phyloP scores from a whole-genome alignment of 768 basidiomycete genomes.

The Macrolepiota dolichaula region DNA sequence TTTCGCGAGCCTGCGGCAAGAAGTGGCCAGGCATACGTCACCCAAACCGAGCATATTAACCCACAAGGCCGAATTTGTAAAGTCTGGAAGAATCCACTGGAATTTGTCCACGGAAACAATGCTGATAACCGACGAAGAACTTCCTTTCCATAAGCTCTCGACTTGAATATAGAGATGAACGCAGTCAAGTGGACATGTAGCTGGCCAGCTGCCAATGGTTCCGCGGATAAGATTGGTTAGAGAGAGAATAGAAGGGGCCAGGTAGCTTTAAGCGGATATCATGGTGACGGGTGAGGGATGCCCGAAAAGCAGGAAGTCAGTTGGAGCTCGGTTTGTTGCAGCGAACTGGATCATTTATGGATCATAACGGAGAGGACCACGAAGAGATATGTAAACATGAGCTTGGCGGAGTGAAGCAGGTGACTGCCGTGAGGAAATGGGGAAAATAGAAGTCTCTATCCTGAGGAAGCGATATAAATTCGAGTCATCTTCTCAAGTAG shows the following conservation, averaged over 20 bases:
- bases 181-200: not conserved
- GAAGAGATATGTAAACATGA: not conserved
- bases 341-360: not conserved
- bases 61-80: constrained; percentile 8
- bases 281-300: not conserved
- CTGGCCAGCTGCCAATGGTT: not conserved
- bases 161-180: not conserved
- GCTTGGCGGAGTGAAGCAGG: not conserved
- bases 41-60: not conserved
- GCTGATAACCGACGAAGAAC: constrained; percentile 8
- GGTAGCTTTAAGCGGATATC: constrained; percentile 7
- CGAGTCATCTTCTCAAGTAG: not conserved
- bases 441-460: not conserved
- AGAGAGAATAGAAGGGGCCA: not conserved
- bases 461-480: not conserved
- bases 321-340: not conserved
- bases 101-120: not conserved
- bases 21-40: not conserved
- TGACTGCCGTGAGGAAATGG: not conserved
- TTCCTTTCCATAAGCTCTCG: not conserved
- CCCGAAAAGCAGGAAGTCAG: not conserved
- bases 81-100: constrained; percentile 1
- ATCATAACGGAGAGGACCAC: not conserved
- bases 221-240: not conserved
- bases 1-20: not conserved